phyloP scores from a whole-genome alignment of 192 early-diverging fungal species.

The Funneliformis mosseae region DNA sequence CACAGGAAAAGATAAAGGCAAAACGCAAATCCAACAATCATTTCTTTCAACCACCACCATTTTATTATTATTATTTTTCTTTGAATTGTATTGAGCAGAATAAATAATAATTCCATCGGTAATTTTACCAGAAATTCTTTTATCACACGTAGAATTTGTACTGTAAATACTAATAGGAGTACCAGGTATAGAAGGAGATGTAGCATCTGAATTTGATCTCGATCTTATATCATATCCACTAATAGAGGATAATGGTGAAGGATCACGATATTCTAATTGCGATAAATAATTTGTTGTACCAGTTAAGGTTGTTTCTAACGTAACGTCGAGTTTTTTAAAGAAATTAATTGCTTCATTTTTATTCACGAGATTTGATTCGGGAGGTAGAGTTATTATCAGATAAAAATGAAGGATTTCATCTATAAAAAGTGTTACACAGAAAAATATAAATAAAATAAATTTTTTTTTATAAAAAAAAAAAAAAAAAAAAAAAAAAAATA shows the following conservation, averaged over 20 bases:
- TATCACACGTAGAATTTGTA: constrained; percentile 8
- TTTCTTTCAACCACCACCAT: constrained; percentile 44
- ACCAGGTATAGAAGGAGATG: constrained; percentile 32
- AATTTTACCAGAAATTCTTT: constrained; percentile 20
- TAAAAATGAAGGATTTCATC: neutral
- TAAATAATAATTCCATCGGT: constrained; percentile 44
- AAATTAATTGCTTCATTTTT: neutral
- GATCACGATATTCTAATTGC: neutral
- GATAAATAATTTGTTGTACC: neutral
- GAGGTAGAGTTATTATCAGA: neutral
- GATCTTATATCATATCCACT: neutral
- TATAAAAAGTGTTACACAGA: neutral
- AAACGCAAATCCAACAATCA: constrained; percentile 48
- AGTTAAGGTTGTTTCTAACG: neutral
- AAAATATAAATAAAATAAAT: neutral
- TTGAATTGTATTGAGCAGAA: constrained; percentile 47
- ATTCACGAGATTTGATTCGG: neutral
- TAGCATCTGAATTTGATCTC: constrained; percentile 20
- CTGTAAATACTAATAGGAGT: constrained; percentile 31
- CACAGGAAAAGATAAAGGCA: constrained; percentile 53
- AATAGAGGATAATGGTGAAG: neutral
- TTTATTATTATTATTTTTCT: constrained; percentile 36
- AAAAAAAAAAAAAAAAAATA: neutral
- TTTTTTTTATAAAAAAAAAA: neutral
- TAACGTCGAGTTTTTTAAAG: neutral